These are phyloP conservation scores for Melanopsichium pennsylvanicum DNA, from an alignment of 1,284 basidiomycete genomes.

Conservation along the genomic window DNA sequence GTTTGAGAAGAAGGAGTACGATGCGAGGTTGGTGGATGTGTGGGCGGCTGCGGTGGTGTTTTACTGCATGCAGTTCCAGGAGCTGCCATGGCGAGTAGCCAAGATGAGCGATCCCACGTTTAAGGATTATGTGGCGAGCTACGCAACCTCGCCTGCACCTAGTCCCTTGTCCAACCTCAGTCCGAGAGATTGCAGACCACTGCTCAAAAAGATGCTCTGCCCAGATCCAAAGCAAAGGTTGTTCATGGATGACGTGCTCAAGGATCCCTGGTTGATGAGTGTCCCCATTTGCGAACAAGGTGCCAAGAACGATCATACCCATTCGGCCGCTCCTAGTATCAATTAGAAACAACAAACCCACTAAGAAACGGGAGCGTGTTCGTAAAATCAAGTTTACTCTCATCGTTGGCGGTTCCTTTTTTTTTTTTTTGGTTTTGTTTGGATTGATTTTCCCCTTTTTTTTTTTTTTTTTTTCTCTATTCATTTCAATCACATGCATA, in stretches of 20 bases:
- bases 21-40: constrained; percentile 94
- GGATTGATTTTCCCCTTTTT: neutral
- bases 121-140: constrained; percentile 80
- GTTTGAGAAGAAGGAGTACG: constrained; percentile 95
- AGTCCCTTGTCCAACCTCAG: constrained; percentile 79
- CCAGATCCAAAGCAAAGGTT: constrained; percentile 85
- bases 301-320: constrained; percentile 43
- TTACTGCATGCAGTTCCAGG: constrained; percentile 79
- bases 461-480: neutral
- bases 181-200: constrained; percentile 81
- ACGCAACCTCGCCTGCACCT: constrained; percentile 67
- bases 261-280: constrained; percentile 78
- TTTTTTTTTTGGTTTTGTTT: neutral
- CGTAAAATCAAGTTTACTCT: too few species aligned
- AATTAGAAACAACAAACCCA: neutral
- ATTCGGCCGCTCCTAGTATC: constrained; percentile 19
- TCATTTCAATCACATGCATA: too few species aligned
- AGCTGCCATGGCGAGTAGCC: constrained; percentile 85
- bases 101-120: constrained; percentile 85
- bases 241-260: constrained; percentile 83
- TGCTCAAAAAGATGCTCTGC: constrained; percentile 94
- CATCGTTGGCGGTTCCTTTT: too few species aligned
- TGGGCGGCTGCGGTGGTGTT: constrained; percentile 98
- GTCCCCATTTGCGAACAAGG: constrained; percentile 40
- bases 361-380: too few species aligned